phyloP scores from a whole-genome alignment of 345 rosid species.

The Isatis tinctoria region DNA sequence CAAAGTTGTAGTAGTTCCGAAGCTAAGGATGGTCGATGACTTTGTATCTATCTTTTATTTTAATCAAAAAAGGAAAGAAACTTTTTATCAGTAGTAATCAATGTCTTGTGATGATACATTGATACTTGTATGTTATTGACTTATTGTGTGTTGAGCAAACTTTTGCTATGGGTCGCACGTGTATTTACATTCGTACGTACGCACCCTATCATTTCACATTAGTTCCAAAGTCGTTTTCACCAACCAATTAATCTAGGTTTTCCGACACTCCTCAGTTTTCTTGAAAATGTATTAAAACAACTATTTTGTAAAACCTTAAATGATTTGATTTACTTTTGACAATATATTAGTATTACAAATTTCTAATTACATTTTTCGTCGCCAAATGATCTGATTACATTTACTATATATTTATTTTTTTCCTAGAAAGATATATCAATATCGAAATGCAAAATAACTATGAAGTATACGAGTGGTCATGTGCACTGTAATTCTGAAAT shows the following conservation, averaged over 20 bases:
- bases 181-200: background rate
- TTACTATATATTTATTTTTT: background rate
- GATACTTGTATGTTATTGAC: background rate
- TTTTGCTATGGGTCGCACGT: background rate
- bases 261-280: conserved; percentile 15
- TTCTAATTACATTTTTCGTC: background rate
- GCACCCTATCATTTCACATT: conserved; percentile 10
- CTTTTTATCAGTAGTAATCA: background rate
- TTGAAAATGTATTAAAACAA: background rate
- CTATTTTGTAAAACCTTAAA: background rate
- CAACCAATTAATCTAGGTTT: conserved; percentile 16
- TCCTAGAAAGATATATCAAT: background rate
- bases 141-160: background rate
- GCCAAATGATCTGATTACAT: background rate
- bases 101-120: background rate
- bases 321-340: background rate
- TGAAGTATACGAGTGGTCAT: background rate
- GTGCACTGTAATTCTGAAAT: background rate
- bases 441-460: background rate
- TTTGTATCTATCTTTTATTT: background rate
- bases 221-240: conserved; percentile 21
- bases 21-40: background rate
- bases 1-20: background rate
- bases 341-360: background rate
- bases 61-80: background rate